Evolutionary conservation across 208 protist species (phyloP), one percentile per base, ranked within the genome.

Genomic region (Crithidia brevicula): DNA sequence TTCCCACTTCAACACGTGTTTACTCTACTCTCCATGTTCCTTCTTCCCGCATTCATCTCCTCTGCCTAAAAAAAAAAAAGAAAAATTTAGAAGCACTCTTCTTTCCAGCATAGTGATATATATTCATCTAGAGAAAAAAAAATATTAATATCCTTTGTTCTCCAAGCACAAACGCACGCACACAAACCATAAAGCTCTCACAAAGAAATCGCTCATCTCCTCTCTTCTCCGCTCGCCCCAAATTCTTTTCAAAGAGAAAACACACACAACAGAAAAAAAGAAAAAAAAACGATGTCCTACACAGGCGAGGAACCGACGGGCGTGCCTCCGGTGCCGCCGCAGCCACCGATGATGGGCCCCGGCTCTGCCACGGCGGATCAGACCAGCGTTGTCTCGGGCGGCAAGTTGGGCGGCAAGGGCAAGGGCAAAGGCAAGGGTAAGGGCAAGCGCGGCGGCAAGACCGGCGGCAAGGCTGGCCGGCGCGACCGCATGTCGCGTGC

Each of bases 371-470:
- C 88, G 23, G 88, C 80, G 4, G 91, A 96, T 46, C 91, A 96
- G 83, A 85, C 88, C 40, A 94, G 86, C 52, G 70, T 94, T 46
- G 69, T 93, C n/a, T 95, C 91, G 4, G 91, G 91, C 49, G 91
- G 91, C 38, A 93, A 93, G 75, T 83, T 90, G 43, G 88, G 88
- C 43, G 91, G 91, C 25, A 94, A 94, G 77, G 88, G 76, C 18
- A 84, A 69, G 25, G 85, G 67, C 11, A 85, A 86, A 42, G 91
- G 92, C 27, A 76, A 79, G 47, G 79, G 79, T 11, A 97, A 97
- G 67, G 93, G 93, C 40, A 97, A 97, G 74, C 79, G 83, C 33
- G 89, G 89, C n/a, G 91, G 91, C 7, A 97, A 96, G 83, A 93
- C 88, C 1, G 90, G 90, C 51, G 91, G 89, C 30, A 96, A 95